phyloP scores from a whole-genome alignment of 805 yeast genomes.

The Ogataea sp. region DNA sequence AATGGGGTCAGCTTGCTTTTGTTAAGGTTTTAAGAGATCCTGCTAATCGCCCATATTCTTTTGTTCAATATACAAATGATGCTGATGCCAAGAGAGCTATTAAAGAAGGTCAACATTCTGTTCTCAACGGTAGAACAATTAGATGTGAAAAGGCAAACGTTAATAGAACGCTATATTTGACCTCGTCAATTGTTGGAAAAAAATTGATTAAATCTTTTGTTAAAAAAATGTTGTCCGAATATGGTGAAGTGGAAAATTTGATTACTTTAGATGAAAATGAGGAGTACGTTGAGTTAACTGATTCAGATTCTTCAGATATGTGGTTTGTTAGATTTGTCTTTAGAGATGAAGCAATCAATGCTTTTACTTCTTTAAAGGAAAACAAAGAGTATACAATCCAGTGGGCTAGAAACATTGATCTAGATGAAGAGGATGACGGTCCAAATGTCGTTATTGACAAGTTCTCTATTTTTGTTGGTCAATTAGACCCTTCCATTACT shows the following conservation, averaged over 20 bases:
- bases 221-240: slow-evolving; percentile 34
- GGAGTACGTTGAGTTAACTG: slow-evolving; percentile 2
- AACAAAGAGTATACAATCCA: slow-evolving; percentile 53
- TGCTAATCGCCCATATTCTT: slow-evolving; percentile 81
- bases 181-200: slow-evolving; percentile 20
- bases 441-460: slow-evolving; percentile 51
- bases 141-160: slow-evolving; percentile 91
- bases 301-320: slow-evolving; percentile 17
- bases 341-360: slow-evolving; percentile 83
- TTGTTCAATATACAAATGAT: slow-evolving; percentile 76
- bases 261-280: slow-evolving; percentile 18
- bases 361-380: slow-evolving; percentile 61
- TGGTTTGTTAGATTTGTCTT: slow-evolving; percentile 78
- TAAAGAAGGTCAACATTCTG: slow-evolving; percentile 56
- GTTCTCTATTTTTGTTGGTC: slow-evolving; percentile 73
- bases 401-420: slow-evolving; percentile 82
- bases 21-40: slow-evolving; percentile 83
- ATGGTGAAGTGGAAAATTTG: slow-evolving; percentile 73
- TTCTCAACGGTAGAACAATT: slow-evolving; percentile 64
- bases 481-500: slow-evolving; percentile 46
- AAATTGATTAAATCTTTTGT: slow-evolving; percentile 25
- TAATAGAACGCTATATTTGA: slow-evolving; percentile 71
- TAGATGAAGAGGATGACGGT: slow-evolving; percentile 23
- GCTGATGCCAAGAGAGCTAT: slow-evolving; percentile 65
- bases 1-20: slow-evolving; percentile 63